Conservation (phyloP, 176 grass and related monocot species). For the Carex pumila region DNA sequence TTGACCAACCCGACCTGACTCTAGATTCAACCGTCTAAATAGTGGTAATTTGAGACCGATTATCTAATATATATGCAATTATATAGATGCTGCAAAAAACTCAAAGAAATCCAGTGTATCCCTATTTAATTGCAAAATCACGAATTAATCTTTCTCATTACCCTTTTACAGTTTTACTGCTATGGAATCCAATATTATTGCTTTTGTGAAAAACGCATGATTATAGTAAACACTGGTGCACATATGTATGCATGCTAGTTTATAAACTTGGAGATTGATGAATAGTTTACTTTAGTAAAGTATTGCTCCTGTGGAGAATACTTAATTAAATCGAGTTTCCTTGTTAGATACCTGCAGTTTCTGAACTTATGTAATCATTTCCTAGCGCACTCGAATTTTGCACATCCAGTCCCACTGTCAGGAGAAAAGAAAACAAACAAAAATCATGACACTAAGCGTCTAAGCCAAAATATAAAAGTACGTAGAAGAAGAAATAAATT, state of each 20-base stretch:
- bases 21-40: neutral
- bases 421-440: neutral
- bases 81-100: too few species aligned
- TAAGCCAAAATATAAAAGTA: too few species aligned
- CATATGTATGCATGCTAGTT: neutral
- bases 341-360: neutral
- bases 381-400: neutral
- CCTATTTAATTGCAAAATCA: too few species aligned
- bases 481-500: too few species aligned
- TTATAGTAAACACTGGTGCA: neutral
- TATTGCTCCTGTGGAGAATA: neutral
- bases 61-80: too few species aligned
- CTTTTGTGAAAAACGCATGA: neutral
- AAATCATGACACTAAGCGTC: neutral
- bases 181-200: too few species aligned
- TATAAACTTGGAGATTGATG: neutral
- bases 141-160: too few species aligned
- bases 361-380: neutral
- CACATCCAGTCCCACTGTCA: neutral
- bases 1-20: neutral
- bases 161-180: too few species aligned
- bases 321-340: neutral
- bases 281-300: neutral
- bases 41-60: neutral
- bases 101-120: too few species aligned